Evolutionary conservation across 1,284 basidiomycete species (phyloP), one percentile per base, ranked within the genome.

Genomic region (Clitocybe nebularis): DNA sequence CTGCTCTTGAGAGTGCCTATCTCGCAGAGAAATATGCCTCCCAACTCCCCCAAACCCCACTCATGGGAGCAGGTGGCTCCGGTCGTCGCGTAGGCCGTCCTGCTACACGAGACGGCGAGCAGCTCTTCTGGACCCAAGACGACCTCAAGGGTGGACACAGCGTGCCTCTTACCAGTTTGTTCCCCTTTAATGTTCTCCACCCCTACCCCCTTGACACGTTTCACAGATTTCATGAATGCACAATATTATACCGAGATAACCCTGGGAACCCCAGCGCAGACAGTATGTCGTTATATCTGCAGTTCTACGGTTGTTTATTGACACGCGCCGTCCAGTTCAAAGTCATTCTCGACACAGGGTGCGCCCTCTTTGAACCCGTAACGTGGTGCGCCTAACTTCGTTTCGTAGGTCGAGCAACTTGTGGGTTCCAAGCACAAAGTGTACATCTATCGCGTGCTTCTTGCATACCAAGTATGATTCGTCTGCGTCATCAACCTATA

Each of bases 401-500:
- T 22, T 20, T 28, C 36, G 11, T 40, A 87, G 85, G 17, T 94
- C 92, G 34, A 87, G 88, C 63, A 95, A 95, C 62, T 77, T 95
- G 14, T 96, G 93, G 93, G 89, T 96, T 4, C 96, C 96, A 7
- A 92, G 92, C 56, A 67, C 71, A 23, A 68, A 79, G 53, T 99
- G 96, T 73, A 89, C 83, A 8, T 95, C 92, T 23, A 99, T 99
- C 57, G 94, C 96, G 19, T 99, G 96, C 72, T 99, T 99, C 86
- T 74, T 96, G 35, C 95, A 98, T 61, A 59, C 79, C 59, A 97
- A 97, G 74, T 99, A 98, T 64, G 88, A 98, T 58, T 86, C 88
- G 10, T 62, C 66, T n/a, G 51, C 75, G 0, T 99, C 96, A 1
- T 84, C 84, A 1, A 84, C 93, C 0, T 88, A 96, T 82, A 90